These are phyloP conservation scores for Solanum chaucha DNA, from an alignment of 257 asterid genomes.

Conservation along the genomic window DNA sequence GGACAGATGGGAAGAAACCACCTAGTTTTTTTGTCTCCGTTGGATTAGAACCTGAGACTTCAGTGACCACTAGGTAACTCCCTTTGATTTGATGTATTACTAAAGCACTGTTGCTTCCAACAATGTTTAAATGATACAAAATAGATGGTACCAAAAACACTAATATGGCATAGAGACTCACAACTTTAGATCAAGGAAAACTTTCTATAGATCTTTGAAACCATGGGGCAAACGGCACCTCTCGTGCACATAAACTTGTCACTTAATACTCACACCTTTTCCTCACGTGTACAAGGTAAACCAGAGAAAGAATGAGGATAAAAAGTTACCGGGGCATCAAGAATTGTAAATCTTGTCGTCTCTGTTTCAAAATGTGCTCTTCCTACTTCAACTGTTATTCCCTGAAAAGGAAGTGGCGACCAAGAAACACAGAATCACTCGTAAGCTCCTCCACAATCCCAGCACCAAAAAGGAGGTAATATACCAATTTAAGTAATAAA, in stretches of 20 bases:
- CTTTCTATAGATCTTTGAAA: neutral
- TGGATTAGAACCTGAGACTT: neutral
- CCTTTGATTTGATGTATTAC: neutral
- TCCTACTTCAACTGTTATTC: slow-evolving; percentile 97
- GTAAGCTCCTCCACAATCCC: neutral
- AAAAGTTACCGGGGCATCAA: slow-evolving; percentile 88
- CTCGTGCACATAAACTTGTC: neutral
- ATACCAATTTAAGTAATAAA: neutral
- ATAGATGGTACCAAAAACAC: neutral
- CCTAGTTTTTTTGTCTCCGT: slow-evolving; percentile 12
- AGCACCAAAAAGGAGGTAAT: neutral
- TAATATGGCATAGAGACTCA: neutral
- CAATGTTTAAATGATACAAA: neutral
- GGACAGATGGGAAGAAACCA: neutral
- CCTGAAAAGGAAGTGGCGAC: slow-evolving; percentile 25
- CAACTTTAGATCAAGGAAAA: neutral
- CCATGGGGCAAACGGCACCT: neutral
- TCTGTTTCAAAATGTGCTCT: slow-evolving; percentile 97
- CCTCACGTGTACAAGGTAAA: neutral
- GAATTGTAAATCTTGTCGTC: slow-evolving; percentile 82
- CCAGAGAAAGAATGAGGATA: neutral
- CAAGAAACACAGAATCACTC: neutral
- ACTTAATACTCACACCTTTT: neutral
- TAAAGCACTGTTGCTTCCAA: neutral
- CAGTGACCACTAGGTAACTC: neutral